These are phyloP conservation scores for Amanita rubescens DNA, from an alignment of 768 basidiomycete genomes.

Conservation along the genomic window DNA sequence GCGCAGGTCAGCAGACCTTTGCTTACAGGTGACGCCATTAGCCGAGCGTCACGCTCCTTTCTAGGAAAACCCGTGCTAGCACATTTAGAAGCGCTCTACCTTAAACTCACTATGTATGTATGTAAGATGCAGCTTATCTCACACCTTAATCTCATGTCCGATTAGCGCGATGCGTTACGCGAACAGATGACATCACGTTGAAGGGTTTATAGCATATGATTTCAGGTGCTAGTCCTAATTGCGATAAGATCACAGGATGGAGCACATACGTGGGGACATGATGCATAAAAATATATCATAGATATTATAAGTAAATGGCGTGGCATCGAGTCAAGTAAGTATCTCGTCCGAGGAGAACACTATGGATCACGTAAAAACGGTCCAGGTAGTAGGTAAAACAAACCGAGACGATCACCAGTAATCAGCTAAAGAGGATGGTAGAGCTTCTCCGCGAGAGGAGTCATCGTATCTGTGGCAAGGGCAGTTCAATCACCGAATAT, in stretches of 20 bases:
- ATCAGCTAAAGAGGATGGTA: neutral
- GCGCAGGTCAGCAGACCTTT: too few species aligned
- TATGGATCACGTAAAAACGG: slow-evolving; percentile 1
- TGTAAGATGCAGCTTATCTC: neutral
- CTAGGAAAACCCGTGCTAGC: too few species aligned
- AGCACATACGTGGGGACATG: neutral
- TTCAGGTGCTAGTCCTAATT: too few species aligned
- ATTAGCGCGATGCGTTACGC: neutral
- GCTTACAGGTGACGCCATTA: too few species aligned
- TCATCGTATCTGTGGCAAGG: neutral
- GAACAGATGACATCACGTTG: too few species aligned
- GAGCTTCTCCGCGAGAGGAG: neutral
- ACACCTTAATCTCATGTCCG: neutral
- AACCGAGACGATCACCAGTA: neutral
- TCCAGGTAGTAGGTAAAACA: neutral
- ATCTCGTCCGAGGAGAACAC: neutral
- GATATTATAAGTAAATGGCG: neutral
- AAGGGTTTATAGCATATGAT: too few species aligned
- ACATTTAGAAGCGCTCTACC: neutral
- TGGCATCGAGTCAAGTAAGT: neutral
- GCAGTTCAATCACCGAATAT: neutral
- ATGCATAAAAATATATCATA: neutral
- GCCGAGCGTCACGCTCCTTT: too few species aligned
- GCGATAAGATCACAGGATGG: neutral
- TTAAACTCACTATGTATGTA: too few species aligned